Evolutionary conservation across 1,139 yeast species (phyloP), one percentile per base, ranked within the genome.

Genomic region (Waltiozyma solani): DNA sequence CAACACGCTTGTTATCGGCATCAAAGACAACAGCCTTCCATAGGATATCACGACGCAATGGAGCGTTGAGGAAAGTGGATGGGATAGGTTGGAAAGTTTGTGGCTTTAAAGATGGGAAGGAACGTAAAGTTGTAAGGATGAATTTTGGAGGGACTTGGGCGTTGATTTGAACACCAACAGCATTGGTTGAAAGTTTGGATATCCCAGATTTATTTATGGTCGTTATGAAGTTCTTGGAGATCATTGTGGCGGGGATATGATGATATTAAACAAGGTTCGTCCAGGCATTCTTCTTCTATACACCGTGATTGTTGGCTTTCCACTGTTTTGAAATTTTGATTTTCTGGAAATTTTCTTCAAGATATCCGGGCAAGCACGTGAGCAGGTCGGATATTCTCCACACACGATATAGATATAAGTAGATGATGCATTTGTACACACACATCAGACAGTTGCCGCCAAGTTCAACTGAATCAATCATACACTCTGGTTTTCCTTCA

Each of bases 1-100:
- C 96, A 12, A 85, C 95, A 60, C 97, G 77, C 47, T 79, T 79
- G 45, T 76, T 76, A 56, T 93, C 96, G 33, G 91, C 84, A 66
- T 91, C 99, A 65, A 70, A 86, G 2, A 85, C 85, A 17, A 85
- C 96, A 1, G 97, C 96, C 55, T 80, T 77, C 96, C 97, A 91
- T 46, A 91, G 71, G 27, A 89, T 62, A 61, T 91, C 99, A 61
- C 95, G 78, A 63, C 98, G 79, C 42, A 84, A 60, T 32, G 95
- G 95, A 27, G 71, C 67, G 43, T 79, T 79, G 40, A 91, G 66
- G 37, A 87, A 71, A 19, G 67, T 56, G 5, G 80, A 62, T 32
- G 94, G 83, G 31, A 87, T 77, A 20, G 96, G 93, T 42, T 83
- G 71, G 50, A 83, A 73, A 23, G 76, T 60, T 37, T 72, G 70